Base-by-base conservation (phyloP, 371 early-diverging fungal genomes). In the Mucor indicus region DNA sequence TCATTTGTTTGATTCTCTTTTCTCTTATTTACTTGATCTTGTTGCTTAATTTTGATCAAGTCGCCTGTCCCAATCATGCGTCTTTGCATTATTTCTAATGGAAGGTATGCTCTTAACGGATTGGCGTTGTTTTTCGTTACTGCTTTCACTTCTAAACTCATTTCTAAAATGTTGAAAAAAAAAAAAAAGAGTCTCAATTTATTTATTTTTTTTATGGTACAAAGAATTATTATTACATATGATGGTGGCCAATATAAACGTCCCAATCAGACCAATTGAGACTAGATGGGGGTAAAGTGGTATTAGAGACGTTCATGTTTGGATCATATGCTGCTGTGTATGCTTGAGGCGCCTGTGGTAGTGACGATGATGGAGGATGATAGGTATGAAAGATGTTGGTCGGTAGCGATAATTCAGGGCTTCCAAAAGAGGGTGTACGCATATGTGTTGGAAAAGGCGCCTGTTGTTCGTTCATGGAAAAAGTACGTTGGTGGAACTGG, bases 31-130 rank as follows among this genome's bases (percentile, higher is more conserved):
- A 53, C 53, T 49, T 11, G 55, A 44, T 24, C 58, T 39, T 47
- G 51, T 37, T 52, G 44, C 24, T 41, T 37, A 23, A 83, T 48
- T 31, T 64, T 49, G n/a, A 83, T 51, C n/a, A 73, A 52, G 47
- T 83, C 83, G 9, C 81, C 83, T n/a, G 79, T 75, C 17, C 50
- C 64, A 12, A 80, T 46, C 12, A 64, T 44, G 8, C 55, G 41
- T 13, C 50, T 56, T 33, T 79, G 75, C 74, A 83, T 75, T 13
- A 63, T 47, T 39, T 75, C 79, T 8, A 80, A 57, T 43, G 75
- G 53, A 24, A 83, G 46, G 48, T 64, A 65, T 4, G 69, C 57
- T 43, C 79, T 38, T 24, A 13, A 32, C 11, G 48, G 48, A n/a
- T 27, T 38, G n/a, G 23, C 35, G n/a, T n/a, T n/a, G 23, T 38